Percentiles rank a stretch among this genome's conserved stretches.
Evolutionary conservation across 495 filamentous ascomycete species (phyloP).

Genomic region (Achaetomiella virescens): DNA sequence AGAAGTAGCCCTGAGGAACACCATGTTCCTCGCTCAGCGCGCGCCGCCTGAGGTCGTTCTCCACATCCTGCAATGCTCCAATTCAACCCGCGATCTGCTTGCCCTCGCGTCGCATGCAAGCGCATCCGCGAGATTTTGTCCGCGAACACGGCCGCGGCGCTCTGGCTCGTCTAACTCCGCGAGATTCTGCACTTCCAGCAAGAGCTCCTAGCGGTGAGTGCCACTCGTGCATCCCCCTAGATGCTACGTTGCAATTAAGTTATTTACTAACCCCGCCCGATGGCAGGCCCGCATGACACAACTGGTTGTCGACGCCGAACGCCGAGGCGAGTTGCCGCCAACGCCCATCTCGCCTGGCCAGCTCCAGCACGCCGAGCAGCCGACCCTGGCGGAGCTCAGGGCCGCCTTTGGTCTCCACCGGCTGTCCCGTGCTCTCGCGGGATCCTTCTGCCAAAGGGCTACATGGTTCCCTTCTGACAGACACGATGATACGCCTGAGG

Average conservation of each 20-base stretch:
- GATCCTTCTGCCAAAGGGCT: background rate
- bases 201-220: background rate
- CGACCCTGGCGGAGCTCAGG: background rate
- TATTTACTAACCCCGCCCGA: background rate
- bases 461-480: background rate
- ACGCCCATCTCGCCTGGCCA: background rate
- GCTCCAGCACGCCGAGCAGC: background rate
- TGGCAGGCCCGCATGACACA: background rate
- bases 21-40: too few relatives aligned
- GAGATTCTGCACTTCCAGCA: background rate
- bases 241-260: too few relatives aligned
- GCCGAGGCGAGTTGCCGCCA: background rate
- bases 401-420: background rate
- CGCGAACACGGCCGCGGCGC: background rate
- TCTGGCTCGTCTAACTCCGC: background rate
- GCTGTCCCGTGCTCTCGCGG: background rate
- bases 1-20: too few relatives aligned
- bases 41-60: background rate
- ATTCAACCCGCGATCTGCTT: background rate
- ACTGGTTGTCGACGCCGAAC: background rate
- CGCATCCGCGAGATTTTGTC: background rate
- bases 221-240: background rate
- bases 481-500: background rate
- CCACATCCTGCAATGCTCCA: background rate
- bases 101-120: background rate